These are phyloP conservation scores for Phytophthora quininea DNA, from an alignment of 352 stramenopile genomes.

Conservation along the genomic window DNA sequence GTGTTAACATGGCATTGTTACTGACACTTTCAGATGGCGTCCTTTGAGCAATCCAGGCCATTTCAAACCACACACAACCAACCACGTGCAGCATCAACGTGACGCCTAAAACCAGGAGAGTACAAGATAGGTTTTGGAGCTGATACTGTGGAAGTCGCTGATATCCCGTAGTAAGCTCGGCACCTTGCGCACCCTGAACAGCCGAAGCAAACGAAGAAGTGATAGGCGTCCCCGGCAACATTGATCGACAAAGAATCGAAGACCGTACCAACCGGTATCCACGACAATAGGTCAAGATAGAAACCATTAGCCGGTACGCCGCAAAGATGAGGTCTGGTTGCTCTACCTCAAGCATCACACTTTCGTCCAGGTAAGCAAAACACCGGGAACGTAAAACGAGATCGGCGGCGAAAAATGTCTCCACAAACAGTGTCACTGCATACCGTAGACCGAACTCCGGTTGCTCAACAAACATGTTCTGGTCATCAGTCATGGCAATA, in stretches of 20 bases:
- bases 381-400: constrained; percentile 53
- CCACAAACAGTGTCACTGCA: constrained; percentile 42
- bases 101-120: constrained; percentile 58
- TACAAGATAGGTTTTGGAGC: constrained; percentile 62
- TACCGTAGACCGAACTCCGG: constrained; percentile 43
- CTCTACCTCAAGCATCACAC: constrained; percentile 65
- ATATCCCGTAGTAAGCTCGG: constrained; percentile 51
- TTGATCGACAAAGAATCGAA: constrained; percentile 46
- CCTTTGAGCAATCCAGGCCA: constrained; percentile 37
- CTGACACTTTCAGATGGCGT: constrained; percentile 8
- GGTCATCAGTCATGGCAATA: constrained; percentile 62
- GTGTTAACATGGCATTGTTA: constrained; percentile 1
- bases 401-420: constrained; percentile 64
- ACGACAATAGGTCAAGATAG: constrained; percentile 54
- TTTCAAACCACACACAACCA: constrained; percentile 75
- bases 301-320: constrained; percentile 64
- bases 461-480: constrained; percentile 49
- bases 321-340: constrained; percentile 65
- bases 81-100: constrained; percentile 62
- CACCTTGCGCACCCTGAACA: constrained; percentile 57
- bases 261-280: constrained; percentile 52
- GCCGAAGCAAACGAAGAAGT: constrained; percentile 50
- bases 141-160: constrained; percentile 63
- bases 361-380: constrained; percentile 67
- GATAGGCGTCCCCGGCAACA: constrained; percentile 38